Evolutionary conservation across 2,329 filamentous ascomycete species (phyloP), one percentile per base, ranked within the genome.

Genomic region (Colletotrichum truncatum): DNA sequence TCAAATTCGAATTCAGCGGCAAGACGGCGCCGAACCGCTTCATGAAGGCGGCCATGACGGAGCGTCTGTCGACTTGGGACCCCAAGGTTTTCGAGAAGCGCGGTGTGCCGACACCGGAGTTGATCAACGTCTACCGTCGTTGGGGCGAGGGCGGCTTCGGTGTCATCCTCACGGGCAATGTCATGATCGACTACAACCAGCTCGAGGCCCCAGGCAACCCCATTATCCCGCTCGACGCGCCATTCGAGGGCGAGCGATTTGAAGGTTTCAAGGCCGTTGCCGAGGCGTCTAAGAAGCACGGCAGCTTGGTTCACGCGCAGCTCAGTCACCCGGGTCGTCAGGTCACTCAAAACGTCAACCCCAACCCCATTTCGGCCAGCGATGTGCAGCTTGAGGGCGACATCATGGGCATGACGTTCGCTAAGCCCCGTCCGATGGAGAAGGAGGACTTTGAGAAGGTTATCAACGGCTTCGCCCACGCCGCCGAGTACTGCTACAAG

Each of bases 11-110:
- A 25, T 86, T 86, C 74, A 84, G 84, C 41, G 81, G 83, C 54
- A 82, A 79, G 61, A 85, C 82, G 2, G 88, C 88, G 2, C 84
- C 83, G 45, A 92, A 91, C 73, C 82, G 88, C 14, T 89, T 91
- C 71, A 74, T 91, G 68, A 92, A 92, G 75, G 88, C 80, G 4
- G 85, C 90, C 41, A 91, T 92, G 89, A 86, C 86, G 2, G 90
- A 92, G 73, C 80, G 84, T 11, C 77, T 91, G 14, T 86, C 88
- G 0, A 87, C 84, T 2, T 92, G 87, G 87, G 81, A 86, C 62
- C 78, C 84, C 4, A 81, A 81, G 21, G 79, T 85, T 59, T 69
- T 85, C 11, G 75, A 82, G 25, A 80, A 80, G 3, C 83, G 89
- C 51, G 81, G 80, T 0, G 70, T 82, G n/a, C 80, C 80, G 1